Evolutionary conservation across 164 flowering plant genomes (phyloP), one percentile per base, ranked within the genome.

Genomic region (Magnolia sinica): DNA sequence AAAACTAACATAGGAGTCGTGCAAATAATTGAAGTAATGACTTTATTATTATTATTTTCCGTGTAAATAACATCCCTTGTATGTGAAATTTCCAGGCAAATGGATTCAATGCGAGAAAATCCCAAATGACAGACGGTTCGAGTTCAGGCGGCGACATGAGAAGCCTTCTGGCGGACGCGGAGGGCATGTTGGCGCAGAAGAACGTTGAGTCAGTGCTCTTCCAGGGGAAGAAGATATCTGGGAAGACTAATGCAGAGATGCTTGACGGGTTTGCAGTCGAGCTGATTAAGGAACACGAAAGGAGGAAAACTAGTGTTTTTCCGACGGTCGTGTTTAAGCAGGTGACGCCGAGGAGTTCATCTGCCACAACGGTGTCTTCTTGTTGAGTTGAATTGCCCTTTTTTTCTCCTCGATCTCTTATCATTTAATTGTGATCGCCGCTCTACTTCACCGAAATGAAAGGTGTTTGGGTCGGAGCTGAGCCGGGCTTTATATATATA

Each of bases 311-410:
- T 1, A 83, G 83, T 71, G 71, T 85, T 68, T 31, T 88, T 8
- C 91, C 93, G 0, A 81, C 85, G 0, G 95, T 91, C 64, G 76
- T 86, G 24, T 55, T 89, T 70, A 91, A 87, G 79, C 89, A 88
- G 18, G 64, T 68, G 1, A 73, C 86, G 0, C 91, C 89, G 8
- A 85, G 92, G 83, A 85, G 87, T 31, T 91, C 95, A 45, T 76
- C 78, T n/a, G 67, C 82, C 22, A 82, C 79, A 2, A 16, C 45
- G n/a, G 45, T 61, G 6, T 82, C 78, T 58, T 76, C 84, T 0
- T 79, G 70, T 73, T 78, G 64, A 66, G 50, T 22, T 5, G 8
- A 8, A n/a, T 11, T 9, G 16, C 8, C 20, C 68, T 20, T 50
- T 16, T 8, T 37, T 59, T 8, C 58, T 29, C 8, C 22, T 5